Evolutionary conservation across 352 stramenopile species (phyloP).

Genomic region (Aphanomyces stellatus): DNA sequence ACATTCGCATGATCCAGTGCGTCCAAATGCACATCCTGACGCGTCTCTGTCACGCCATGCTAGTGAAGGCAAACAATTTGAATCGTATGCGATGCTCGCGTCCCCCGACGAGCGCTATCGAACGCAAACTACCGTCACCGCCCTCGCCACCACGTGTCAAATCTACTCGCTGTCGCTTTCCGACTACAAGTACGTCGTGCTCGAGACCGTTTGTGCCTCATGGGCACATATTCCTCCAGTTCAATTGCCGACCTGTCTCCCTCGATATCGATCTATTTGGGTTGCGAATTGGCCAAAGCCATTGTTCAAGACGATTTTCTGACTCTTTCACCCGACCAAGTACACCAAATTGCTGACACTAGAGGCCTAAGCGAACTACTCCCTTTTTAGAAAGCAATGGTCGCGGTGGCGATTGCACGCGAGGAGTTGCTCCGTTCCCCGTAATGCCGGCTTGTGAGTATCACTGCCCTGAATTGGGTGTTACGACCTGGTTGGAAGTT

Average conservation of each 20-base stretch:
- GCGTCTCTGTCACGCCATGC: no score
- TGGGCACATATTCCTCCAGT: no score
- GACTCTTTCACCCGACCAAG: background rate
- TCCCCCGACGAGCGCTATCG: constrained; percentile 59
- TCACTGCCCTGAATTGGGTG: no score
- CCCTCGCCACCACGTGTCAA: constrained; percentile 55
- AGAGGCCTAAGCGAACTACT: no score
- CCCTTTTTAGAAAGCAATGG: background rate
- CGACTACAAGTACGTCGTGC: constrained; percentile 58
- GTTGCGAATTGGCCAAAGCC: background rate
- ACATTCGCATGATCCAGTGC: constrained; percentile 42
- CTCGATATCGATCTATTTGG: constrained; percentile 6
- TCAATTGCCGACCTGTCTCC: constrained; percentile 2
- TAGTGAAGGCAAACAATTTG: constrained; percentile 61
- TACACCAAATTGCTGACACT: background rate
- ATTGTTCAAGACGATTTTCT: constrained; percentile 6
- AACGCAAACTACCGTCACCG: constrained; percentile 62
- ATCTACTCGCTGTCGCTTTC: constrained; percentile 71
- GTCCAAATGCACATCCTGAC: background rate
- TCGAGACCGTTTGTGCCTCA: no score
- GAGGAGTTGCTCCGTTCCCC: background rate
- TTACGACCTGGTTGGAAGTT: no score
- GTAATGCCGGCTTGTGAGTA: no score
- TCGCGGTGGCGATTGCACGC: background rate
- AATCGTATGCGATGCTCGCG: constrained; percentile 75